phyloP scores from a whole-genome alignment of 352 stramenopile species.

The Globisporangium viniferum region DNA sequence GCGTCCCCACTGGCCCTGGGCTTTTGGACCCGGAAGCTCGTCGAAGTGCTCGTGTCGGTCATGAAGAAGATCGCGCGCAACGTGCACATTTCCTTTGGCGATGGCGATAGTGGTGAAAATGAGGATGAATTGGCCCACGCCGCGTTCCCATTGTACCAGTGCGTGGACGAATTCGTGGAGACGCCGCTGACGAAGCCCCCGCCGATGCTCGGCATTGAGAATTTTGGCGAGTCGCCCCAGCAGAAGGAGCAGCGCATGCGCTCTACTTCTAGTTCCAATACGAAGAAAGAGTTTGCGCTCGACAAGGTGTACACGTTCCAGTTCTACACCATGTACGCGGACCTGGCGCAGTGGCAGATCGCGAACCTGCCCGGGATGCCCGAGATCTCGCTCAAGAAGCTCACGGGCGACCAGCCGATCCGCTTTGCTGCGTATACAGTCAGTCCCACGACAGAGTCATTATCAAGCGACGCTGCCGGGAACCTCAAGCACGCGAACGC shows the following conservation, averaged over 20 bases:
- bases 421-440: slow-evolving; percentile 43
- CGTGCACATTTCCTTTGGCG: slow-evolving; percentile 40
- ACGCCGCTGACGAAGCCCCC: slow-evolving; percentile 14
- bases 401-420: slow-evolving; percentile 31
- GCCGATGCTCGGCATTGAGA: slow-evolving; percentile 30
- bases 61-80: slow-evolving; percentile 34
- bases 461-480: neutral
- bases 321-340: slow-evolving; percentile 44
- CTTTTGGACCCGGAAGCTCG: slow-evolving; percentile 35
- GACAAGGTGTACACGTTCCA: slow-evolving; percentile 60
- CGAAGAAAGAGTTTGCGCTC: slow-evolving; percentile 24
- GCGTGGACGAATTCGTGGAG: slow-evolving; percentile 44
- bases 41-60: slow-evolving; percentile 33
- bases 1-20: slow-evolving; percentile 25
- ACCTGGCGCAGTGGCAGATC: slow-evolving; percentile 48
- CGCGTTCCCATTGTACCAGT: slow-evolving; percentile 53
- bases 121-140: slow-evolving; percentile 35
- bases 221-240: slow-evolving; percentile 33
- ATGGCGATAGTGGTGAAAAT: neutral
- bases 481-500: slow-evolving; percentile 20
- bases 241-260: slow-evolving; percentile 21
- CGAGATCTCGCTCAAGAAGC: slow-evolving; percentile 39
- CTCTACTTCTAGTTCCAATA: slow-evolving; percentile 7
- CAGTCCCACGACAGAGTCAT: neutral
- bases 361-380: slow-evolving; percentile 37